Percentiles rank a stretch among this genome's conserved stretches.
Evolutionary conservation across 129 eudicot genomes (phyloP).

Genomic region (Helianthus tuberosus): DNA sequence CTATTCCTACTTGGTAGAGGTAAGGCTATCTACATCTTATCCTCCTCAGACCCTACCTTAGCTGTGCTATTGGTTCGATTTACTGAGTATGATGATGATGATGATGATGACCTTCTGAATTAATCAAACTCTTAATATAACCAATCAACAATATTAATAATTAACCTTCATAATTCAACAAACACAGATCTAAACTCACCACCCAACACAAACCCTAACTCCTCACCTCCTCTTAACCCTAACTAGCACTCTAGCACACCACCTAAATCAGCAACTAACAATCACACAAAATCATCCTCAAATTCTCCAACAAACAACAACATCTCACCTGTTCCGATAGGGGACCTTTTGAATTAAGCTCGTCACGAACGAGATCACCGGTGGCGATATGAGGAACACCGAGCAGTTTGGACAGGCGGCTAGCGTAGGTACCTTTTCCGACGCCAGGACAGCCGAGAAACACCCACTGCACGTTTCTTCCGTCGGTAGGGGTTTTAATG

Average conservation of each 20-base stretch:
- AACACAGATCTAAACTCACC: neutral
- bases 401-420: conserved; percentile 73
- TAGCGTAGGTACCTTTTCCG: conserved; percentile 94
- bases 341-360: conserved; percentile 71
- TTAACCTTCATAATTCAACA: no score
- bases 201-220: neutral
- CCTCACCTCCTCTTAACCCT: neutral
- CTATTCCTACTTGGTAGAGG: no score
- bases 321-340: conserved; percentile 62
- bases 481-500: conserved; percentile 16
- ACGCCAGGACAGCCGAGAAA: conserved; percentile 96
- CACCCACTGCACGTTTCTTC: conserved; percentile 80
- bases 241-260: no score
- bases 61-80: no score
- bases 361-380: conserved; percentile 91
- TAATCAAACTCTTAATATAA: no score
- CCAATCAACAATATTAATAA: no score
- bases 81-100: no score
- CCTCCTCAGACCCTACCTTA: no score
- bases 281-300: neutral
- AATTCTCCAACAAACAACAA: neutral
- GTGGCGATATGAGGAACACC: conserved; percentile 92
- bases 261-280: neutral
- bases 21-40: no score
- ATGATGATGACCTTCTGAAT: no score